phyloP scores from a whole-genome alignment of 129 eudicot species.

The Artemisia annua region DNA sequence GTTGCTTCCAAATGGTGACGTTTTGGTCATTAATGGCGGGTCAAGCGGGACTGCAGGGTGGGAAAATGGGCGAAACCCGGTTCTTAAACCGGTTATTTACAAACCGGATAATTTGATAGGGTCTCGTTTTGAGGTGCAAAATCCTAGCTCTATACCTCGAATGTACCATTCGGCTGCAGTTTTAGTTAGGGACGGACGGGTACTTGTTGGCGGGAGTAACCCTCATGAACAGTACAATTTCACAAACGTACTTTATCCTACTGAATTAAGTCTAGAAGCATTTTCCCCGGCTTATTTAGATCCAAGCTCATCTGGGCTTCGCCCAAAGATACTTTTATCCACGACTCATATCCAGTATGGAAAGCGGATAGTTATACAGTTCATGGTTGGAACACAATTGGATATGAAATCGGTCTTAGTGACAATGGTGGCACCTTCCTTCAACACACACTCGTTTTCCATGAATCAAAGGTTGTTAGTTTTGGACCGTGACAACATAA shows the following conservation, averaged over 20 bases:
- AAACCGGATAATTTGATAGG: conserved; percentile 23
- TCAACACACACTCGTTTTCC: conserved; percentile 69
- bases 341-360: conserved; percentile 36
- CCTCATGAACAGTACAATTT: conserved; percentile 56
- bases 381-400: conserved; percentile 25
- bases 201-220: conserved; percentile 60
- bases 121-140: conserved; percentile 49
- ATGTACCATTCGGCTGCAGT: conserved; percentile 64
- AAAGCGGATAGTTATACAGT: conserved; percentile 27
- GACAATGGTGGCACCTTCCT: conserved; percentile 73
- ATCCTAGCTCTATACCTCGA: conserved; percentile 44
- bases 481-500: conserved; percentile 26
- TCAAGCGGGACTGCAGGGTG: conserved; percentile 57
- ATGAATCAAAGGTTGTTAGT: conserved; percentile 76
- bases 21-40: conserved; percentile 56
- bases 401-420: conserved; percentile 32
- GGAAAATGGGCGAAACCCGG: conserved; percentile 55
- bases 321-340: conserved; percentile 50
- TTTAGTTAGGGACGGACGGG: conserved; percentile 57
- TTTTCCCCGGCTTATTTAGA: conserved; percentile 64
- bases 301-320: conserved; percentile 14
- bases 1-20: conserved; percentile 47
- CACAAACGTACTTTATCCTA: conserved; percentile 50
- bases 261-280: conserved; percentile 70
- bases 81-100: conserved; percentile 52